phyloP scores from a whole-genome alignment of 2,329 filamentous ascomycete genomes.

The Colletotrichum euphorbiae region DNA sequence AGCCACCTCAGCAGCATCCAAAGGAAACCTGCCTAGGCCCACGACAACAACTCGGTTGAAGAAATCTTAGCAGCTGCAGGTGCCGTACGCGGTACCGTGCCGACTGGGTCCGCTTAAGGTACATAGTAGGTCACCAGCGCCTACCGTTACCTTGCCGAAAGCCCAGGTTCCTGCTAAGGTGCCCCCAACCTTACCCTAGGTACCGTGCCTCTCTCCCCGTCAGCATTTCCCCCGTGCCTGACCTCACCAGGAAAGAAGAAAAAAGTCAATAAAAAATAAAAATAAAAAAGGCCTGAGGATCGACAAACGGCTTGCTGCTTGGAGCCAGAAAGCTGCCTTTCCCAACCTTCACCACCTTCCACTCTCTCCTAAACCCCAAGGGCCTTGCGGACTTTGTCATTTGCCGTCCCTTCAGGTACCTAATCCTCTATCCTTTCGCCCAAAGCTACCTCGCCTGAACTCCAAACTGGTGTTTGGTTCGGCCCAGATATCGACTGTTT shows the following conservation, averaged over 20 bases:
- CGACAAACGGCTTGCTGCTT: conserved; percentile 4
- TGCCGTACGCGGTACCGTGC: conserved; percentile 1
- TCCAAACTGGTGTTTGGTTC: background rate
- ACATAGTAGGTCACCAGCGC: too few relatives aligned
- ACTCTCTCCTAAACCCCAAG: conserved; percentile 2
- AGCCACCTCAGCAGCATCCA: too few relatives aligned
- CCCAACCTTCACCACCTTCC: background rate
- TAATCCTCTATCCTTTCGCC: background rate
- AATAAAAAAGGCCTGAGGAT: conserved; percentile 3
- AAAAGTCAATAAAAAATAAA: background rate
- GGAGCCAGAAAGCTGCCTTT: conserved; percentile 1
- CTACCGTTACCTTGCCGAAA: background rate
- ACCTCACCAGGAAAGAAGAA: background rate
- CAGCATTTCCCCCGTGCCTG: too few relatives aligned
- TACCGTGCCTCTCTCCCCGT: background rate
- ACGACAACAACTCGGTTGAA: conserved; percentile 7
- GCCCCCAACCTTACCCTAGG: background rate
- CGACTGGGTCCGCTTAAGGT: too few relatives aligned
- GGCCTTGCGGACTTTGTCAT: conserved; percentile 1
- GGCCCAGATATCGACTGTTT: conserved; percentile 2
- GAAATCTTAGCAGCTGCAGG: conserved; percentile 6
- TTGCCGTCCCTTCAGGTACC: conserved; percentile 9
- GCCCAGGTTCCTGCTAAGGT: background rate
- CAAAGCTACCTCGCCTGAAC: background rate
- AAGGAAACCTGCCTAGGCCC: background rate